phyloP scores from a whole-genome alignment of 139 green algal genomes.

The Chlorella sp. region DNA sequence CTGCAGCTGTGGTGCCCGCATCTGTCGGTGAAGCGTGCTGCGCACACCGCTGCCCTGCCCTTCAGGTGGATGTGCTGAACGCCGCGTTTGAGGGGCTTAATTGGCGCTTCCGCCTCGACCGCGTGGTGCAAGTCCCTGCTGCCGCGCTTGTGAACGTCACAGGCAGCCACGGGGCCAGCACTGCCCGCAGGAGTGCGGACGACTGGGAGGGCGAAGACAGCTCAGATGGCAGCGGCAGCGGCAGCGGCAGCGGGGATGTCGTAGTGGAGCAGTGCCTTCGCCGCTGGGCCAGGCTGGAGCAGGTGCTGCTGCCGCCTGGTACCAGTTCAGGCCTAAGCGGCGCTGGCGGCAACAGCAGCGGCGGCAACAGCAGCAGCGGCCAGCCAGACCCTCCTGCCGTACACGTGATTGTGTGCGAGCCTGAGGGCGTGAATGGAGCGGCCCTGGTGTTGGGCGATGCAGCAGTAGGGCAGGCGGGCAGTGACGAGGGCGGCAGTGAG shows the following conservation, averaged over 20 bases:
- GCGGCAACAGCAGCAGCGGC: not conserved
- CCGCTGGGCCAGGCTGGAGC: not conserved
- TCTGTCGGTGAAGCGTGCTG: no score
- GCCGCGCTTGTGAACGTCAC: not conserved
- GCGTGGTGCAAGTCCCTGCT: not conserved
- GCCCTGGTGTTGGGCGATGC: slow-evolving; percentile 11
- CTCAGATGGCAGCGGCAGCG: no score
- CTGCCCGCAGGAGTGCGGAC: not conserved
- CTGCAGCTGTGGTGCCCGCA: no score
- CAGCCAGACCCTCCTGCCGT: not conserved
- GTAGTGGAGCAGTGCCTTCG: not conserved
- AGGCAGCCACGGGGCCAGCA: not conserved
- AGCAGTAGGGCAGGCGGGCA: no score
- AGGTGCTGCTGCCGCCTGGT: not conserved
- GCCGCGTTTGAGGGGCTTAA: not conserved
- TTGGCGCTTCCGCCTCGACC: slow-evolving; percentile 3
- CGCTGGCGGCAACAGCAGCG: not conserved
- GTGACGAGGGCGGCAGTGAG: not conserved
- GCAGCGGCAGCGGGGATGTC: not conserved
- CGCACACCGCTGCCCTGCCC: no score
- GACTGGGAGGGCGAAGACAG: no score
- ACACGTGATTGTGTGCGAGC: slow-evolving; percentile 43
- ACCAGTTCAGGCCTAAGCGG: no score
- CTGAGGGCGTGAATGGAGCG: slow-evolving; percentile 24
- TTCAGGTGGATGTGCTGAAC: not conserved